Conservation (phyloP, 2,329 filamentous ascomycete genomes). For the Dactylonectria macrodidyma region DNA sequence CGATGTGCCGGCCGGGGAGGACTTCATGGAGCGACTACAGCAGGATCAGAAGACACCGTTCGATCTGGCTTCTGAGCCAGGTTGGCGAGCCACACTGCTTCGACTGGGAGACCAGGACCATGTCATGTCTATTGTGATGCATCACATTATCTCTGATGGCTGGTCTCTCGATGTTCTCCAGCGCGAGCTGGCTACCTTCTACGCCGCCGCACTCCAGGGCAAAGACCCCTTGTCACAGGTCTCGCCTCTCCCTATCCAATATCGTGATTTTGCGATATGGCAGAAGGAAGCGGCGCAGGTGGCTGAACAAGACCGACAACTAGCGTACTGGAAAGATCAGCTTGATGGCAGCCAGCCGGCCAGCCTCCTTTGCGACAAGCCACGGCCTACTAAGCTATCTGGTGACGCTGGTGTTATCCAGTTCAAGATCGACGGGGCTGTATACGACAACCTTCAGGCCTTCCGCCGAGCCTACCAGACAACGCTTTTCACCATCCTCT, state of each 20-base stretch:
- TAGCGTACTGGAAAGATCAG: conserved; percentile 16
- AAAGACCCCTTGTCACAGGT: conserved; percentile 20
- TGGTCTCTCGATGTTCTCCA: conserved; percentile 32
- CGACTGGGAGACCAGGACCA: conserved; percentile 13
- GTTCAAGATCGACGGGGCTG: neutral
- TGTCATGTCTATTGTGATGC: conserved; percentile 34
- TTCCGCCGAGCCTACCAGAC: conserved; percentile 14
- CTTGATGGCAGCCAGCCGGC: conserved; percentile 25
- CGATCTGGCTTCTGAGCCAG: conserved; percentile 24
- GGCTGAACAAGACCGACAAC: conserved; percentile 25
- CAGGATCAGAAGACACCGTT: conserved; percentile 29
- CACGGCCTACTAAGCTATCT: conserved; percentile 24
- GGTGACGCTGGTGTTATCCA: conserved; percentile 15
- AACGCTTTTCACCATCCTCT: conserved; percentile 31
- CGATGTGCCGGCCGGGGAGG: neutral
- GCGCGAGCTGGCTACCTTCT: conserved; percentile 26
- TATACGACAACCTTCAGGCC: neutral
- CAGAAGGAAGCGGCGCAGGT: conserved; percentile 49
- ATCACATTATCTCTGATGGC: conserved; percentile 42
- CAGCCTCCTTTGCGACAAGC: conserved; percentile 19
- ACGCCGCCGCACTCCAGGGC: conserved; percentile 27
- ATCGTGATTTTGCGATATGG: conserved; percentile 33
- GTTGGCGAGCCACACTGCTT: conserved; percentile 27
- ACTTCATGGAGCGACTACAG: neutral
- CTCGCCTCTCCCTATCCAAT: conserved; percentile 1